Conservation (phyloP, 2,329 filamentous ascomycete species). For the Diaporthe caulivora region DNA sequence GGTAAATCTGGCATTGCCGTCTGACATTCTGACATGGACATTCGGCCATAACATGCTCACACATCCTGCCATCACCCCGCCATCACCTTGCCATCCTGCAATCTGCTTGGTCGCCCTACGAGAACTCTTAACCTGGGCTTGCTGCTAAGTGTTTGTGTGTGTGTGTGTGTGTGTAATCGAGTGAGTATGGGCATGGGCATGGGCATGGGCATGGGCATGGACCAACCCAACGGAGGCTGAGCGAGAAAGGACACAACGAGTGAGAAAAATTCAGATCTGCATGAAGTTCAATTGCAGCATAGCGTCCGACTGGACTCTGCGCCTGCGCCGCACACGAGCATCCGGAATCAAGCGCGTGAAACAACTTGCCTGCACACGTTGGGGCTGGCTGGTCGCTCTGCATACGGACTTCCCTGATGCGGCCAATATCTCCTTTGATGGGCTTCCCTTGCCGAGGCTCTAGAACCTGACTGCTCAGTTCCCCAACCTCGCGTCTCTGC, state of each 20-base stretch:
- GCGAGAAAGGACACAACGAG: too few species aligned
- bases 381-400: conserved; percentile 12
- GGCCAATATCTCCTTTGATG: conserved; percentile 17
- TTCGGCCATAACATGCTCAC: neutral
- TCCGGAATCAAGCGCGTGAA: conserved; percentile 14
- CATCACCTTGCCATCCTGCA: neutral
- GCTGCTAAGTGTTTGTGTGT: too few species aligned
- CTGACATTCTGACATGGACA: conserved; percentile 22
- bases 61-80: neutral
- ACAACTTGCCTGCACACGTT: conserved; percentile 32
- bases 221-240: too few species aligned
- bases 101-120: conserved; percentile 40
- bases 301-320: neutral
- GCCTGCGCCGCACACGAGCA: conserved; percentile 32
- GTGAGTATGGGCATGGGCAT: too few species aligned
- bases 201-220: too few species aligned
- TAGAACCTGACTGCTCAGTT: conserved; percentile 28
- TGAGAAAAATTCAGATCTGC: conserved; percentile 8
- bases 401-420: conserved; percentile 21
- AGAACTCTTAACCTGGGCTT: neutral
- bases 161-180: conserved; percentile 7
- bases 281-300: neutral
- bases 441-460: neutral
- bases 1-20: conserved; percentile 29
- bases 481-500: neutral